These are phyloP conservation scores for Porcisia deanei DNA, from an alignment of 208 protist genomes.

Conservation along the genomic window DNA sequence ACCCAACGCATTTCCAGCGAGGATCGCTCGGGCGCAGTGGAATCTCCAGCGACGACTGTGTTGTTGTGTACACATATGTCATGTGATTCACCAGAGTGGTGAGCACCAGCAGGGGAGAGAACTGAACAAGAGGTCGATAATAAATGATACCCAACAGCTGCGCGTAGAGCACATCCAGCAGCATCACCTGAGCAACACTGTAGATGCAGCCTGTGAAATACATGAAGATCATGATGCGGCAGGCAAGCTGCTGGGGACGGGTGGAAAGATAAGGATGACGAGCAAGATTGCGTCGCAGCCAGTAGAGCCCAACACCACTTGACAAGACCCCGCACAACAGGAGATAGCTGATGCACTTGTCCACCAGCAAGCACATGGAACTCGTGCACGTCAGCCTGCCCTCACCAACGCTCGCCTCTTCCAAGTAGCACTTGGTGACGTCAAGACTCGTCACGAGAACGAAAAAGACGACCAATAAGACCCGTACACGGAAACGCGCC, in stretches of 20 bases:
- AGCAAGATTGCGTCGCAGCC: conserved; percentile 58
- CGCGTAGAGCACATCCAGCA: conserved; percentile 48
- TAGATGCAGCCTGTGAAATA: conserved; percentile 66
- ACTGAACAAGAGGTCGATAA: conserved; percentile 68
- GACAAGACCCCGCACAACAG: conserved; percentile 56
- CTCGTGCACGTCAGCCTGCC: conserved; percentile 34
- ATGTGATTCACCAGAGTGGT: conserved; percentile 74
- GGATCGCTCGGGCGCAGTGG: conserved; percentile 65
- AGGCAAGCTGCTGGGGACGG: conserved; percentile 77
- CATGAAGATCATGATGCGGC: conserved; percentile 83
- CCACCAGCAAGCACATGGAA: conserved; percentile 33
- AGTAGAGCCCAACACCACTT: conserved; percentile 50
- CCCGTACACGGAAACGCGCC: conserved; percentile 43
- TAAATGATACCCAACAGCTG: conserved; percentile 61
- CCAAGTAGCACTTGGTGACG: conserved; percentile 30
- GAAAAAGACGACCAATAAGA: conserved; percentile 32
- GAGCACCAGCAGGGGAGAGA: conserved; percentile 65
- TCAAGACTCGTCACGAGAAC: conserved; percentile 38
- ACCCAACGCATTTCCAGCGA: conserved; percentile 65
- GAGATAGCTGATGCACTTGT: conserved; percentile 32
- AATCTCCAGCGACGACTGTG: conserved; percentile 48
- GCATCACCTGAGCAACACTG: conserved; percentile 47
- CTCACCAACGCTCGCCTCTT: conserved; percentile 36
- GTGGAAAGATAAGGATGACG: conserved; percentile 69
- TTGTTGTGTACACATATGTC: conserved; percentile 78